Base-by-base conservation (phyloP, 225 moss, liverwort and hornwort genomes). In the Pleurozium schreberi region DNA sequence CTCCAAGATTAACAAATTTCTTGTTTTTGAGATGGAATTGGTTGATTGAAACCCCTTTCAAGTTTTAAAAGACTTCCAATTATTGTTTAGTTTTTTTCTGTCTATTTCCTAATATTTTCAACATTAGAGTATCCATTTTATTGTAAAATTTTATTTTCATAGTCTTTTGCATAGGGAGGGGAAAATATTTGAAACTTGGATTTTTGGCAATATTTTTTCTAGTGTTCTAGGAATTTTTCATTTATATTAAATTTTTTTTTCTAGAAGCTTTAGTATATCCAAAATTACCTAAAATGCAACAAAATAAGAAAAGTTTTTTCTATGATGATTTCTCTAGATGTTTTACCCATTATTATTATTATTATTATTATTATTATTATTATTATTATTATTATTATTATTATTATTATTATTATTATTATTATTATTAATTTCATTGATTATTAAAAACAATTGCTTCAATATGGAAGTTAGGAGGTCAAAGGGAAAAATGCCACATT, bases 201-300 rank as follows among this genome's bases (percentile, higher is more conserved):
- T 20, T 50, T 33, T 50, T 33, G 20, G 5, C 5, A 42, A 6
- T n/a, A 4, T 22, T 75, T 31, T 31, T 75, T 12, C 0, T 3
- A 11, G 26, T 11, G 0, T 31, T 19, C 0, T 47, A 20, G 2
- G 11, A 1, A 6, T 50, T 49, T 50, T 50, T 33, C 2, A 12
- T 19, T 49, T 74, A 6, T 2, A 5, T 26, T 3, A 4, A 5
- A 4, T 4, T 11, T 31, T 50, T 0, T 33, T 50, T 34, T 49
- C 5, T 13, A 4, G 5, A 75, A 50, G 33, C 7, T 34, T 75
- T 34, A 8, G 1, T 75, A 50, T 75, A 12, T 3, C 12, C 33
- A 50, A 21, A 1, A 50, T 49, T 31, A 49, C 49, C 21, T 50
- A 33, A 49, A 20, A 21, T 75, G 21, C 12, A 75, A 50, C 11